Percentiles rank a stretch among this genome's conserved stretches.
These are phyloP conservation scores for Panicum virgatum DNA, from an alignment of 202 grass and related monocot genomes.

Conservation along the genomic window DNA sequence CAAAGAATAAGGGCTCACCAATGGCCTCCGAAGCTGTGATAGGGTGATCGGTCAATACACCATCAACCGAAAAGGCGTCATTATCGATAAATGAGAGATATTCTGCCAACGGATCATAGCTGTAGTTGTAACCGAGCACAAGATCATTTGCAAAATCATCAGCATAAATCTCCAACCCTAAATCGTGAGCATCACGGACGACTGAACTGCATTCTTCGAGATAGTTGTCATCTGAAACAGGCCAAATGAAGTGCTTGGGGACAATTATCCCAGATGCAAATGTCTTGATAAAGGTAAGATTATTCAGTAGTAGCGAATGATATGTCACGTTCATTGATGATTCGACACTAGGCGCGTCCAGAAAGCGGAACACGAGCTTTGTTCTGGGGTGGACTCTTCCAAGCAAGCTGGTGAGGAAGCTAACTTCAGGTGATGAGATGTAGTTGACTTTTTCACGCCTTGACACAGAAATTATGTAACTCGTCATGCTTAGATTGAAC, in stretches of 20 bases:
- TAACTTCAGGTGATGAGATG: conserved; percentile 75
- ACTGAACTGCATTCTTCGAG: conserved; percentile 56
- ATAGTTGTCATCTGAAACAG: conserved; percentile 76
- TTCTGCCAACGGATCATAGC: conserved; percentile 81
- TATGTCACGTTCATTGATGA: conserved; percentile 69
- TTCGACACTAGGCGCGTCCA: conserved; percentile 51
- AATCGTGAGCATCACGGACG: conserved; percentile 76
- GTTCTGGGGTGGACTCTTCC: conserved; percentile 52
- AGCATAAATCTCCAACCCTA: conserved; percentile 77
- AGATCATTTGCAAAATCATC: conserved; percentile 71
- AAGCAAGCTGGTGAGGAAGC: conserved; percentile 57
- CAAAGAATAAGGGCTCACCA: conserved; percentile 41
- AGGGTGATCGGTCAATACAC: conserved; percentile 75
- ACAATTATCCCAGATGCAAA: conserved; percentile 85
- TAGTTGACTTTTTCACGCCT: conserved; percentile 56
- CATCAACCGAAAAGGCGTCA: conserved; percentile 74
- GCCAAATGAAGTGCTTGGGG: conserved; percentile 81
- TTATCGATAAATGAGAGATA: conserved; percentile 76
- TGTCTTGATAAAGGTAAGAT: conserved; percentile 82
- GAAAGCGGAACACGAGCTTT: conserved; percentile 80
- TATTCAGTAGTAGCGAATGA: conserved; percentile 58
- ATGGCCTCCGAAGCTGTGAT: conserved; percentile 67
- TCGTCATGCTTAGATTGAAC: conserved; percentile 84
- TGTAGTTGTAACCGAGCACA: conserved; percentile 69
- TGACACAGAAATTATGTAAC: conserved; percentile 10